These are phyloP conservation scores for Pichia sp. DNA, from an alignment of 1,139 yeast genomes.

Conservation along the genomic window DNA sequence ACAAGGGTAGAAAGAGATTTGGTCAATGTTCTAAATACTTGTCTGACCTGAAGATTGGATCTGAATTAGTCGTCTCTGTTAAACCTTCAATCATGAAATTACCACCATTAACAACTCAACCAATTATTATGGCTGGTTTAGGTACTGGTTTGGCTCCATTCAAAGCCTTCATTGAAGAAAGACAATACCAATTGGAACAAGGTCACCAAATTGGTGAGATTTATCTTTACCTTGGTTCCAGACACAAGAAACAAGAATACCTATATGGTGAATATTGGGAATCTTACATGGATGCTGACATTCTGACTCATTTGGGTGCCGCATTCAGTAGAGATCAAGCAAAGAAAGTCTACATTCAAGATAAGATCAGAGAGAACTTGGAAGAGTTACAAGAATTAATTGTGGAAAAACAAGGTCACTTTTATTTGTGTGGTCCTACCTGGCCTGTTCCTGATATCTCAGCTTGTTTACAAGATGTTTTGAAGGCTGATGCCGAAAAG, in stretches of 20 bases:
- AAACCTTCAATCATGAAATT: conserved; percentile 97
- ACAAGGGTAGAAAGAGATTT: conserved; percentile 75
- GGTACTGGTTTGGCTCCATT: conserved; percentile 99
- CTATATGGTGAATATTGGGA: conserved; percentile 97
- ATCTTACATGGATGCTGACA: conserved; percentile 87
- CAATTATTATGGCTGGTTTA: conserved; percentile 93
- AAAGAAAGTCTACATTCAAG: conserved; percentile 90
- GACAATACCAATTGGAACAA: conserved; percentile 85
- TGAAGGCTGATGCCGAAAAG: conserved; percentile 59
- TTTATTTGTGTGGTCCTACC: conserved; percentile 97
- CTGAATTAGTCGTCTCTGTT: conserved; percentile 86
- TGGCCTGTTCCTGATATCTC: conserved; percentile 99
- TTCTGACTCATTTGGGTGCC: conserved; percentile 92
- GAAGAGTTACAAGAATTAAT: conserved; percentile 72
- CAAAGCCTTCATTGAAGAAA: conserved; percentile 95
- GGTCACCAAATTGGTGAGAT: conserved; percentile 88
- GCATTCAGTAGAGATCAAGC: conserved; percentile 98
- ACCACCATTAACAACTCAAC: conserved; percentile 80
- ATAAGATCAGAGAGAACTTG: conserved; percentile 75
- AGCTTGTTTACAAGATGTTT: conserved; percentile 78
- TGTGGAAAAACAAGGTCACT: conserved; percentile 71
- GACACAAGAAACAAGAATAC: conserved; percentile 94
- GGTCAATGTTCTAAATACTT: conserved; percentile 94
- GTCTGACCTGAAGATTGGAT: conserved; percentile 70
- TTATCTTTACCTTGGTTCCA: conserved; percentile 84